Evolutionary conservation across 2,329 filamentous ascomycete species (phyloP).

Genomic region (Diaporthe sp.): DNA sequence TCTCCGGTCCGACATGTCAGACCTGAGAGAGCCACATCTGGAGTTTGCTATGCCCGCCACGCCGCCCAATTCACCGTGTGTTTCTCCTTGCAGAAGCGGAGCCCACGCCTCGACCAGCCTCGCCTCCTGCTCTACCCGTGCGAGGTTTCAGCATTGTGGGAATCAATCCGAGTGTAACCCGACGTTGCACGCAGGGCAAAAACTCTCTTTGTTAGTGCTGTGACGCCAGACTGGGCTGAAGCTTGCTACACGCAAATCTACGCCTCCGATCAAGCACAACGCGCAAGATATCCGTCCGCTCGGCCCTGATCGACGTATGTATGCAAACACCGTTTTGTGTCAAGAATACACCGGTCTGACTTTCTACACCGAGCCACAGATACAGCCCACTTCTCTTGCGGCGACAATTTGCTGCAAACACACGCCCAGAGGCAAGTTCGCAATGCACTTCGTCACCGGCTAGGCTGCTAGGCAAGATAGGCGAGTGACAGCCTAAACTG

Average conservation of each 20-base stretch:
- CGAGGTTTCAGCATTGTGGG: slow-evolving; percentile 30
- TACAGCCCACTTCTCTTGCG: not conserved
- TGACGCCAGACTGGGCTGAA: slow-evolving; percentile 23
- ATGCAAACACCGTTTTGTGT: slow-evolving; percentile 19
- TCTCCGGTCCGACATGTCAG: not conserved
- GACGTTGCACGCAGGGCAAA: slow-evolving; percentile 39
- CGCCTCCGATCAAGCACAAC: not conserved
- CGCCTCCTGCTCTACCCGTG: slow-evolving; percentile 32
- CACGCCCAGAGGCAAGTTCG: not conserved
- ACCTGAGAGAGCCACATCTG: not conserved
- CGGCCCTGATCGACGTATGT: not conserved
- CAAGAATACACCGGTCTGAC: not conserved
- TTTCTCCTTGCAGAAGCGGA: slow-evolving; percentile 27
- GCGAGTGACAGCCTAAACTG: slow-evolving; percentile 20
- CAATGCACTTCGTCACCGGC: slow-evolving; percentile 1
- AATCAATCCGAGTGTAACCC: slow-evolving; percentile 38
- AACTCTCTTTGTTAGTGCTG: slow-evolving; percentile 16
- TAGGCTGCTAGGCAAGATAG: slow-evolving; percentile 21
- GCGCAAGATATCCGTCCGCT: slow-evolving; percentile 1
- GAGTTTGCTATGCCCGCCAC: slow-evolving; percentile 7
- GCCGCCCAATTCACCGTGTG: slow-evolving; percentile 22
- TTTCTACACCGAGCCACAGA: not conserved
- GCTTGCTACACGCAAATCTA: slow-evolving; percentile 17
- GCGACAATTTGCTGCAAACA: not conserved
- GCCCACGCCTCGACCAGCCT: not conserved